A percentile compares a stretch with the other conserved stretches of the same genome.
These are phyloP conservation scores for Trypanosoma scelopori DNA, from an alignment of 208 protist species.

Conservation along the genomic window DNA sequence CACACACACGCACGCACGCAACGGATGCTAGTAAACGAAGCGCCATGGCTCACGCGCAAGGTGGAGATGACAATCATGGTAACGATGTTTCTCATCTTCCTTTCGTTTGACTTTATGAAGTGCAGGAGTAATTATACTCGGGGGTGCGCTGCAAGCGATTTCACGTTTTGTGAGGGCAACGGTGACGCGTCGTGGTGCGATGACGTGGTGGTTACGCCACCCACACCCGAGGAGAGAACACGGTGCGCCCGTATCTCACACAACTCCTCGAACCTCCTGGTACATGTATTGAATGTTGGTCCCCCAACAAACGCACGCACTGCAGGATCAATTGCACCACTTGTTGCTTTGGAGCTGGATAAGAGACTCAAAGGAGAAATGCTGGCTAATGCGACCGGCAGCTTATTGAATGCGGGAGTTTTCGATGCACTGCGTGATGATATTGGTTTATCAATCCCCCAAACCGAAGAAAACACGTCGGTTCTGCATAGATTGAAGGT, in stretches of 20 bases:
- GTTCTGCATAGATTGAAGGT: neutral
- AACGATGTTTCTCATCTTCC: conserved; percentile 33
- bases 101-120: conserved; percentile 31
- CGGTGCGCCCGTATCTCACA: conserved; percentile 6
- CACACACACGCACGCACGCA: too few species aligned
- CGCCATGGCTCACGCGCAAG: conserved; percentile 33
- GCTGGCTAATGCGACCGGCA: neutral
- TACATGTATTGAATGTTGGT: conserved; percentile 23
- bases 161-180: conserved; percentile 8
- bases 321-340: neutral
- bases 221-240: neutral
- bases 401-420: conserved; percentile 1
- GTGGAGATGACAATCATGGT: conserved; percentile 33
- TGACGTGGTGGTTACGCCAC: conserved; percentile 8
- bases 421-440: conserved; percentile 8
- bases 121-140: conserved; percentile 16
- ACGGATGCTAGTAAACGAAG: conserved; percentile 32
- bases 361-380: conserved; percentile 5
- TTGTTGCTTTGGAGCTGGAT: conserved; percentile 6
- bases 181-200: neutral
- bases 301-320: neutral
- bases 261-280: conserved; percentile 7
- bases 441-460: neutral
- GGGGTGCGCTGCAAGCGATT: conserved; percentile 10
- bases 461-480: neutral